A percentile compares a stretch with the other conserved stretches of the same genome.
Conservation (phyloP, 768 basidiomycete genomes). For the Suillus brevipes region DNA sequence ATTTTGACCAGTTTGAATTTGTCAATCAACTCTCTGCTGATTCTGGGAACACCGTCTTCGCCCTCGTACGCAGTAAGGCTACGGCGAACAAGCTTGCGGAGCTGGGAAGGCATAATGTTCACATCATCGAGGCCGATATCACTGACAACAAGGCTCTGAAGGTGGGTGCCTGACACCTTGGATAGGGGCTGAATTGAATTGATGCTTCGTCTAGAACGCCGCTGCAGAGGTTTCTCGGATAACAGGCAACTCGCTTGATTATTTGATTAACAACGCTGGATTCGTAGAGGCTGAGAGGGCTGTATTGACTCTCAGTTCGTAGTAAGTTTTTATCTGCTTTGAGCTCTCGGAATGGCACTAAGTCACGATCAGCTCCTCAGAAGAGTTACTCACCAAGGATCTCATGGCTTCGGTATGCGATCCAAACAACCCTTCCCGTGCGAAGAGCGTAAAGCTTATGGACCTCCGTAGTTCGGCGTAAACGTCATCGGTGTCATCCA, state of each 20-base stretch:
- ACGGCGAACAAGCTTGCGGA: slow-evolving; percentile 17
- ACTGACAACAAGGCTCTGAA: slow-evolving; percentile 29
- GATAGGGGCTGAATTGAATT: not conserved
- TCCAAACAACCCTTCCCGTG: not conserved
- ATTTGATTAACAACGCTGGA: slow-evolving; percentile 40
- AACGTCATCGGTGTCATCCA: slow-evolving; percentile 39
- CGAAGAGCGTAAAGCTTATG: not conserved
- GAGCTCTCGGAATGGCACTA: not conserved
- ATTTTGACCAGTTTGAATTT: slow-evolving; percentile 22
- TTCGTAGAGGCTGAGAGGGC: slow-evolving; percentile 11
- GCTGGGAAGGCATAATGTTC: slow-evolving; percentile 27
- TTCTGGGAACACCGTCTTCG: slow-evolving; percentile 24
- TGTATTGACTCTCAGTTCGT: slow-evolving; percentile 17
- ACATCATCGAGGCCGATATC: slow-evolving; percentile 39
- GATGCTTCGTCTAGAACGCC: slow-evolving; percentile 22
- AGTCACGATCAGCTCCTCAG: slow-evolving; percentile 15
- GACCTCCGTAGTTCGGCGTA: slow-evolving; percentile 24
- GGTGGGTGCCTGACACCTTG: slow-evolving; percentile 20
- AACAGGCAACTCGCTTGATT: slow-evolving; percentile 37
- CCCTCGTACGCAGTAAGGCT: slow-evolving; percentile 27
- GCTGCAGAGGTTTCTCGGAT: slow-evolving; percentile 27
- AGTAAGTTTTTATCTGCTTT: slow-evolving; percentile 10
- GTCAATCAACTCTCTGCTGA: slow-evolving; percentile 23
- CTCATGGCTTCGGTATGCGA: slow-evolving; percentile 19
- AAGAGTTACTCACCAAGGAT: slow-evolving; percentile 24